Conservation (phyloP, 2,329 filamentous ascomycete genomes). For the Achaetomium macrosporum region DNA sequence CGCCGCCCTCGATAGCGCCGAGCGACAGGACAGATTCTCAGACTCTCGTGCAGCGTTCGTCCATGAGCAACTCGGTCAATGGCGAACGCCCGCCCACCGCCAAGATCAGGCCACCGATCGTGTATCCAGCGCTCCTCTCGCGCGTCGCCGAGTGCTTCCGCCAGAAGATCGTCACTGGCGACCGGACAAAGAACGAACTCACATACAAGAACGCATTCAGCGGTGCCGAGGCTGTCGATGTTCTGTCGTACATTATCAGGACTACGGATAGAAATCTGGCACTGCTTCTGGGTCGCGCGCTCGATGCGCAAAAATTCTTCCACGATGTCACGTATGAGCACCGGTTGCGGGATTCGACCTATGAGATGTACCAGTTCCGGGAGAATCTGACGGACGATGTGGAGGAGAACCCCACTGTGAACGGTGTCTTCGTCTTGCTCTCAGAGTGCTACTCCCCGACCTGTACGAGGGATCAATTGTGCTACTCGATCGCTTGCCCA, state of each 20-base stretch:
- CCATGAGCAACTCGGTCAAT: conserved; percentile 50
- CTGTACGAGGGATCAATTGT: conserved; percentile 89
- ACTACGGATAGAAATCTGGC: conserved; percentile 94
- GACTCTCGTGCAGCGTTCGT: conserved; percentile 48
- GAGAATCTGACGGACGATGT: conserved; percentile 82
- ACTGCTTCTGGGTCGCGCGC: conserved; percentile 77
- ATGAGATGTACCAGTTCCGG: conserved; percentile 94
- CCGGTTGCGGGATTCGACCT: conserved; percentile 83
- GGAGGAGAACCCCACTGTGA: conserved; percentile 68
- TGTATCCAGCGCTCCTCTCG: conserved; percentile 92
- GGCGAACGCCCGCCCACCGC: conserved; percentile 52
- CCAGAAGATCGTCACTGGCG: conserved; percentile 76
- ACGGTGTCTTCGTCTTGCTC: conserved; percentile 92
- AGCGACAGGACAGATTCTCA: conserved; percentile 43
- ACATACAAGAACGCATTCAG: conserved; percentile 98
- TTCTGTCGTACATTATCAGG: conserved; percentile 93
- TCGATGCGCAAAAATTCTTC: conserved; percentile 98
- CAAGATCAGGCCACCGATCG: conserved; percentile 70
- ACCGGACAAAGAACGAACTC: conserved; percentile 92
- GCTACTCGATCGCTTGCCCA: conserved; percentile 96
- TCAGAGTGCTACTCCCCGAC: conserved; percentile 98
- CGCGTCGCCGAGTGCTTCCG: conserved; percentile 88
- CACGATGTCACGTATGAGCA: conserved; percentile 99
- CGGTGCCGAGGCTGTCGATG: conserved; percentile 89
- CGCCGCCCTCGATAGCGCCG: conserved; percentile 57